Base-by-base conservation (phyloP, 2,329 filamentous ascomycete species). In the Harringtonia aguacate region DNA sequence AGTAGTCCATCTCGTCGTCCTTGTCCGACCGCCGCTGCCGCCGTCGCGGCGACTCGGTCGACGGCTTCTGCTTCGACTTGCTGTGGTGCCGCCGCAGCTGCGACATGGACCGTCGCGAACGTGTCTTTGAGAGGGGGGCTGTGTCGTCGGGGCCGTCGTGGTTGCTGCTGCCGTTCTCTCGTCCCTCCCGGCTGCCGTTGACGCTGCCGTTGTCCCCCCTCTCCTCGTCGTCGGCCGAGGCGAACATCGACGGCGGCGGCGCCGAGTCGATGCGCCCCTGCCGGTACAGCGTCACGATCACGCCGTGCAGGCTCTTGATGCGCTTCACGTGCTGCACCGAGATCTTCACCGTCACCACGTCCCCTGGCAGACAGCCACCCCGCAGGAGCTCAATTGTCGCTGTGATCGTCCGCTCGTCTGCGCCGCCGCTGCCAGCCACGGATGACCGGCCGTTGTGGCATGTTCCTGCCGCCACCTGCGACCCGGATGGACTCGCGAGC, bases 281-380 rank as follows among this genome's bases (percentile, higher is more conserved):
- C 36, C 92, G 79, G 59, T 94, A 95, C 9, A 98, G 68, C 2
- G 92, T 97, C 37, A 95, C 79, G 48, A 97, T 92, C 39, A 97
- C 84, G 8, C 92, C 90, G 53, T 90, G 85, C 64, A 95, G 73
- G 58, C 88, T 97, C 65, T 90, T 87, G 56, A 97, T 78, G 46
- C 81, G 76, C 61, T 94, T 94, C 47, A 84, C 90, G 59, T 97
- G 92, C 50, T 87, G 83, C 47, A 98, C 81, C 1, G 75, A 79
- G 42, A 97, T 81, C 54, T 78, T 83, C 43, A 97, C 74, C 0
- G 86, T 80, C 36, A 97, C 70, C 21, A 76, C 77, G 54, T 97
- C 92, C 15, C 92, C 92, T 0, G 88, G 81, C 14, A 97, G 68
- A 57, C 84, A 94, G 17, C 89, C 92, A 13, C 85, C 84, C 57